Evolutionary conservation across 176 grass and related monocot genomes (phyloP).

Genomic region (Puccinellia tenuiflora): DNA sequence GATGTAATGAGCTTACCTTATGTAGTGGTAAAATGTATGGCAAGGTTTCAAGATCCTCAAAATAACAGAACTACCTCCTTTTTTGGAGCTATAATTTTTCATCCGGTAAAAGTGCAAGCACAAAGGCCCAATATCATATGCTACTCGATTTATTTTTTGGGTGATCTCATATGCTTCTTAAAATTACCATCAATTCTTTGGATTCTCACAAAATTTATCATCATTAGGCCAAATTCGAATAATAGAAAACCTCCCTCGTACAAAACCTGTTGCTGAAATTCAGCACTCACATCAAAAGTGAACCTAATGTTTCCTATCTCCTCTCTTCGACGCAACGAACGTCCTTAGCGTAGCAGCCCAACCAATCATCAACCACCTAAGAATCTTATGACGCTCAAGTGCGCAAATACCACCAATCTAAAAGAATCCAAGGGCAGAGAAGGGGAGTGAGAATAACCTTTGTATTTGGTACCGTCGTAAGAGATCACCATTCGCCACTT

Average conservation of each 20-base stretch:
- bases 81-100: background rate
- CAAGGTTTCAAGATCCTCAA: background rate
- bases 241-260: background rate
- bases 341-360: background rate
- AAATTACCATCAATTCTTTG: background rate
- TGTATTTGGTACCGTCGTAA: constrained; percentile 85
- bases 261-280: background rate
- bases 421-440: background rate
- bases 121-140: background rate
- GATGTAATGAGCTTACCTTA: background rate
- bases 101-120: background rate
- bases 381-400: background rate
- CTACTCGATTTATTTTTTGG: background rate
- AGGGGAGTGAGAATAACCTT: constrained; percentile 42
- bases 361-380: background rate
- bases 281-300: background rate
- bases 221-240: background rate
- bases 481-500: constrained; percentile 89
- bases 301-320: background rate
- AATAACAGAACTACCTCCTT: background rate
- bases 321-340: background rate
- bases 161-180: background rate
- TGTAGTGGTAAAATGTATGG: background rate
- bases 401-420: background rate
- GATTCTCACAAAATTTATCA: background rate